A percentile compares a stretch with the other conserved stretches of the same genome.
Evolutionary conservation across 2,329 filamentous ascomycete species (phyloP).

Genomic region (Trichoderma simmonsii): DNA sequence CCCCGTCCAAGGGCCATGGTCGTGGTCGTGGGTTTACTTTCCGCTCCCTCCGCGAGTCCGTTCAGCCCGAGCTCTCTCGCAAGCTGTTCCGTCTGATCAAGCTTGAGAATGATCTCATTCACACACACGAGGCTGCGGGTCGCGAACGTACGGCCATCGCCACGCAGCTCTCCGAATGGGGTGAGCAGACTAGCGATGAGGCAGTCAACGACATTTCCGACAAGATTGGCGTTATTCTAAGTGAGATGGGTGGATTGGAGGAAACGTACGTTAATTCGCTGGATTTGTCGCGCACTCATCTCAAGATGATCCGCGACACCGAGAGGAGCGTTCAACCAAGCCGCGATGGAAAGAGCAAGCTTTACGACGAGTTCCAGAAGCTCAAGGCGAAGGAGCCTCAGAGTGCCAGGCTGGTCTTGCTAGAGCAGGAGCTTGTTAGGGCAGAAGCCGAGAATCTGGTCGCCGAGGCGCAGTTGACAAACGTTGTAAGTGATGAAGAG

Average conservation of each 20-base stretch:
- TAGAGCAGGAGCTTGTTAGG: slow-evolving; percentile 95
- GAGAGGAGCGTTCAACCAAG: slow-evolving; percentile 94
- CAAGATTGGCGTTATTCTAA: slow-evolving; percentile 89
- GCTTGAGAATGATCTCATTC: slow-evolving; percentile 84
- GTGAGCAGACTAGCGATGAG: slow-evolving; percentile 85
- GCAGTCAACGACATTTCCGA: slow-evolving; percentile 86
- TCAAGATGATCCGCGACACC: slow-evolving; percentile 94
- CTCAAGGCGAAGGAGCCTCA: slow-evolving; percentile 90
- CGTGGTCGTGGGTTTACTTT: slow-evolving; percentile 66
- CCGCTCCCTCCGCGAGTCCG: slow-evolving; percentile 76
- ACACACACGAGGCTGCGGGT: slow-evolving; percentile 77
- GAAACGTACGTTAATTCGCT: slow-evolving; percentile 81
- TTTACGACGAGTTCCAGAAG: slow-evolving; percentile 87
- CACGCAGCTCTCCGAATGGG: slow-evolving; percentile 92
- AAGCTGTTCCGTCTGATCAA: slow-evolving; percentile 92
- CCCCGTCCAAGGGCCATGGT: not conserved
- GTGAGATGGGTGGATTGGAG: slow-evolving; percentile 92
- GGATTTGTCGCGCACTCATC: slow-evolving; percentile 75
- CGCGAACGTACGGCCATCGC: slow-evolving; percentile 83
- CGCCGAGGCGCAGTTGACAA: slow-evolving; percentile 92
- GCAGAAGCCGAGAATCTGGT: slow-evolving; percentile 95
- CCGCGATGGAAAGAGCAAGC: slow-evolving; percentile 80
- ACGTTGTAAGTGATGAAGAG: slow-evolving; percentile 63
- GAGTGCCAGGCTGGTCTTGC: slow-evolving; percentile 72
- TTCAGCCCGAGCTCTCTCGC: slow-evolving; percentile 84